These are phyloP conservation scores for Toxicodendron radicans DNA, from an alignment of 345 rosid genomes.

Conservation along the genomic window DNA sequence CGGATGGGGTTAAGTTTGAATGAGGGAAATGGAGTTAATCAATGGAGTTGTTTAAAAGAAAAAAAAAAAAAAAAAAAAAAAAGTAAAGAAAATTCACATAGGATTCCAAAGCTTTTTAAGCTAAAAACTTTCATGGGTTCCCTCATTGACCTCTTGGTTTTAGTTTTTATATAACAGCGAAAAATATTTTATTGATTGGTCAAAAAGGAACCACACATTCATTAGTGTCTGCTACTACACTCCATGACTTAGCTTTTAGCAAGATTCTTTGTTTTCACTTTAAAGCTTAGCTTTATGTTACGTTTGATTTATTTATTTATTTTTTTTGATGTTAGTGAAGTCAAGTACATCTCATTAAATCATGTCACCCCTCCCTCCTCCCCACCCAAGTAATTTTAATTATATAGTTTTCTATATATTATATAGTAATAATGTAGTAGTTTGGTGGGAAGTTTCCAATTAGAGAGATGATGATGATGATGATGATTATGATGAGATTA, in stretches of 20 bases:
- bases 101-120: constrained; percentile 55
- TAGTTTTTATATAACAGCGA: constrained; percentile 15
- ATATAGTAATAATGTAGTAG: too few relatives aligned
- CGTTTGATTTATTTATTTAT: constrained; percentile 45
- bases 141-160: constrained; percentile 49
- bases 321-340: constrained; percentile 69
- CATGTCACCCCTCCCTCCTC: constrained; percentile 23
- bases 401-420: too few relatives aligned
- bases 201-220: constrained; percentile 64
- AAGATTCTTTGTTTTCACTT: constrained; percentile 69
- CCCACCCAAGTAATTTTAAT: too few relatives aligned
- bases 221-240: constrained; percentile 80
- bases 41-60: not conserved
- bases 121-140: constrained; percentile 42
- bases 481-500: too few relatives aligned
- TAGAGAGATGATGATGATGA: too few relatives aligned
- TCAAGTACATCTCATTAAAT: constrained; percentile 44
- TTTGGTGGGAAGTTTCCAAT: too few relatives aligned
- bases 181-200: constrained; percentile 31
- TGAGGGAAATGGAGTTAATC: constrained; percentile 12
- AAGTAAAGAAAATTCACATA: constrained; percentile 35
- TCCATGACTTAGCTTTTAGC: constrained; percentile 76
- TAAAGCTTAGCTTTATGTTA: constrained; percentile 49
- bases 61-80: not conserved
- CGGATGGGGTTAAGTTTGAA: constrained; percentile 29